phyloP scores from a whole-genome alignment of 108 stramenopile species.

The Cylindrotheca fusiformis region DNA sequence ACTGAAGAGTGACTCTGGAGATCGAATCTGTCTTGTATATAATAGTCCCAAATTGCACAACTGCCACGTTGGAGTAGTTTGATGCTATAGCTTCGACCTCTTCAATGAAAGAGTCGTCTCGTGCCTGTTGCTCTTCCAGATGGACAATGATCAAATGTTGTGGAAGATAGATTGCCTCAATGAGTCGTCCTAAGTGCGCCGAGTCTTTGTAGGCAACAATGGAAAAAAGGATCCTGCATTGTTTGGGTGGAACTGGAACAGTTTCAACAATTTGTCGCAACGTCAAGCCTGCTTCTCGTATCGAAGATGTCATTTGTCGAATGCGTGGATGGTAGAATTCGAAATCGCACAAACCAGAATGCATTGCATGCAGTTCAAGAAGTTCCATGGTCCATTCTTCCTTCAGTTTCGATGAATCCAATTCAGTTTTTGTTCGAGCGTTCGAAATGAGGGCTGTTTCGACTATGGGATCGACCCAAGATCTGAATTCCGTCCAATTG shows the following conservation, averaged over 20 bases:
- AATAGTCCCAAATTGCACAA: slow-evolving; percentile 41
- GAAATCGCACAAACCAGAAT: slow-evolving; percentile 23
- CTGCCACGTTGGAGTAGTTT: slow-evolving; percentile 22
- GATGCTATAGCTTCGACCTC: slow-evolving; percentile 17
- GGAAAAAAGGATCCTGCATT: slow-evolving; percentile 22
- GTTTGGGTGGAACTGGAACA: background rate
- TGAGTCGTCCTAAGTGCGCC: slow-evolving; percentile 26
- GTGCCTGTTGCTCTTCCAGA: slow-evolving; percentile 22
- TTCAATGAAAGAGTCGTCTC: slow-evolving; percentile 6
- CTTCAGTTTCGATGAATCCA: background rate
- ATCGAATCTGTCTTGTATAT: slow-evolving; percentile 44
- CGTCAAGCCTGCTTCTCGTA: slow-evolving; percentile 4
- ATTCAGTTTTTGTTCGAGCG: background rate
- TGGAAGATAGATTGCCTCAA: slow-evolving; percentile 34
- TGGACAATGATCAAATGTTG: slow-evolving; percentile 40
- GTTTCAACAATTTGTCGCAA: background rate
- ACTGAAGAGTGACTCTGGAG: slow-evolving; percentile 24
- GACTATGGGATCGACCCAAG: background rate
- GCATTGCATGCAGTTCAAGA: slow-evolving; percentile 27
- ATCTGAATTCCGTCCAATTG: background rate
- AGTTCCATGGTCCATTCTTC: slow-evolving; percentile 21
- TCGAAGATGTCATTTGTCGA: background rate
- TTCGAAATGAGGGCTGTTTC: background rate
- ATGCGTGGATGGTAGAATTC: slow-evolving; percentile 5
- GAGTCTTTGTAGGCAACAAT: slow-evolving; percentile 41